Evolutionary conservation across 768 basidiomycete genomes (phyloP).

Genomic region (Podaxis sp.): DNA sequence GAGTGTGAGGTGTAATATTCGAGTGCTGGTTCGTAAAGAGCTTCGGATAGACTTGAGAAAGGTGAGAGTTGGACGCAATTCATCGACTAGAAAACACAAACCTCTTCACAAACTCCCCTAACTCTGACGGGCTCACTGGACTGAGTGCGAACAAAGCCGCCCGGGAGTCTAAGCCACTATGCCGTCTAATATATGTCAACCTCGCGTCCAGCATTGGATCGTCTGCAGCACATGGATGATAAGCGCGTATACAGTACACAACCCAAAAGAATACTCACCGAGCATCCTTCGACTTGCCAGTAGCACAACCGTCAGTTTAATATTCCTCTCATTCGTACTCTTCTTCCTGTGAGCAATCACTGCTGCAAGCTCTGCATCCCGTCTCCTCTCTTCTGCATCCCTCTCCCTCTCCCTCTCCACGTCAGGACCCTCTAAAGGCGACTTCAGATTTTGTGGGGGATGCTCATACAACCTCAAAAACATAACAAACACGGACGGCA

Average conservation of each 20-base stretch:
- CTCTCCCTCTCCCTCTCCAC: constrained; percentile 51
- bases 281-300: constrained; percentile 86
- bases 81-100: constrained; percentile 20
- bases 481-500: constrained; percentile 92
- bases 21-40: constrained; percentile 81
- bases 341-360: constrained; percentile 82
- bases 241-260: not conserved
- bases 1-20: constrained; percentile 95
- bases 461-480: constrained; percentile 82
- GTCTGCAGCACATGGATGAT: constrained; percentile 41
- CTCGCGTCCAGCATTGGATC: constrained; percentile 80
- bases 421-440: constrained; percentile 53
- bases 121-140: constrained; percentile 81
- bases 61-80: not conserved
- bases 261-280: constrained; percentile 43
- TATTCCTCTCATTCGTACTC: constrained; percentile 73
- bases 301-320: constrained; percentile 93
- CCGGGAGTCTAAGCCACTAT: constrained; percentile 85
- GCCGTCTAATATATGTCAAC: constrained; percentile 81
- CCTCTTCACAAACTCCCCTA: constrained; percentile 88
- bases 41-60: constrained; percentile 69
- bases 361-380: constrained; percentile 72
- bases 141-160: constrained; percentile 94
- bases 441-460: constrained; percentile 36
- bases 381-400: constrained; percentile 62